These are phyloP conservation scores for Coemansia sp. DNA, from an alignment of 192 early-diverging fungal species.

Conservation along the genomic window DNA sequence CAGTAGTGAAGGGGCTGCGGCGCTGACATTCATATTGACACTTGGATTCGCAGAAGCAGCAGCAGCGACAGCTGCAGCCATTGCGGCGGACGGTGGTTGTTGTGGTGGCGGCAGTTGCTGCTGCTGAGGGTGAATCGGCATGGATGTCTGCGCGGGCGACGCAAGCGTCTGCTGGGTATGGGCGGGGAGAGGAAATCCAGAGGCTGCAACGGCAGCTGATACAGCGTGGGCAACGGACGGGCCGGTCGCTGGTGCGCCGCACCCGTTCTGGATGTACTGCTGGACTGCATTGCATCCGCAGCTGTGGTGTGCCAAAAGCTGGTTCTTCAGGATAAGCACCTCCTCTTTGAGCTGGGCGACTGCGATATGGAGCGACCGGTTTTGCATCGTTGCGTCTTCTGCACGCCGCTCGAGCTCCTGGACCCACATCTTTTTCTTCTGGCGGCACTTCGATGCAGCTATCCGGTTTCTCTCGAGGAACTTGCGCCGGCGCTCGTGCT, in stretches of 20 bases:
- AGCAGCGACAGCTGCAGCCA: conserved; percentile 19
- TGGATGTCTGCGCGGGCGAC: conserved; percentile 5
- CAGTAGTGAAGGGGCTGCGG: conserved; percentile 11
- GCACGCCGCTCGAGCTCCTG: conserved; percentile 72
- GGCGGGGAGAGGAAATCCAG: conserved; percentile 9
- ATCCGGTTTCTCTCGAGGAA: conserved; percentile 87
- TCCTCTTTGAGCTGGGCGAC: conserved; percentile 54
- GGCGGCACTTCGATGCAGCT: conserved; percentile 89
- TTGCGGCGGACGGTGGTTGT: conserved; percentile 3
- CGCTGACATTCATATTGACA: conserved; percentile 14
- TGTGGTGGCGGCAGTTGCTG: neutral
- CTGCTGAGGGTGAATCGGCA: conserved; percentile 8
- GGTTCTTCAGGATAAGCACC: conserved; percentile 53
- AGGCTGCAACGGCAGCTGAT: conserved; percentile 20
- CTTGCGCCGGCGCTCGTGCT: conserved; percentile 67
- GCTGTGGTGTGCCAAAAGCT: conserved; percentile 56
- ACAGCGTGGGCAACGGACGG: conserved; percentile 21
- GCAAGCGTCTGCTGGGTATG: conserved; percentile 2
- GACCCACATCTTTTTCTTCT: conserved; percentile 92
- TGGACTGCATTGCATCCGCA: conserved; percentile 57
- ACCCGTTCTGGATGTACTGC: conserved; percentile 51
- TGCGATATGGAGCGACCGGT: conserved; percentile 43
- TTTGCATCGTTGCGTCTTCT: conserved; percentile 54
- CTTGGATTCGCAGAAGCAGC: conserved; percentile 7
- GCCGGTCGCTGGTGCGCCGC: conserved; percentile 4